Evolutionary conservation across 116 monocot species (phyloP).

Genomic region (Zostera marina): DNA sequence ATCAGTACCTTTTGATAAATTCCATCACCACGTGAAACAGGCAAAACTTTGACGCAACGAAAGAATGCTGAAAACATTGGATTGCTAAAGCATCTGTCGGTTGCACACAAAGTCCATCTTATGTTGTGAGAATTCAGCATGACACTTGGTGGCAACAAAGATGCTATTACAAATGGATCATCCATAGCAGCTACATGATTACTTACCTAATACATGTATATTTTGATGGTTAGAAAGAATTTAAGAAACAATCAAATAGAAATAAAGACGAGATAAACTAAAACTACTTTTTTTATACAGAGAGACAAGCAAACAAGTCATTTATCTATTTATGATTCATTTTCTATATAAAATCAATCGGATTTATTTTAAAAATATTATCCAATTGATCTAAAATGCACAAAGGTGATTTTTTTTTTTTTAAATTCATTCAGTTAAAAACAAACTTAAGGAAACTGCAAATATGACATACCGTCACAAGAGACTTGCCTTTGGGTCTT

Average conservation of each 20-base stretch:
- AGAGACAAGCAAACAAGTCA: too few relatives aligned
- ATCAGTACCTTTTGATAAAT: constrained; percentile 68
- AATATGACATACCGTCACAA: constrained; percentile 50
- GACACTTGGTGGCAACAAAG: constrained; percentile 62
- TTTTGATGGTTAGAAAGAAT: neutral
- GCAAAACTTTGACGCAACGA: constrained; percentile 67
- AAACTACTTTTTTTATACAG: too few relatives aligned
- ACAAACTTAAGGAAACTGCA: neutral
- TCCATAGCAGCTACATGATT: constrained; percentile 92
- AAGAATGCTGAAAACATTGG: constrained; percentile 66
- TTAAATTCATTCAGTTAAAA: neutral
- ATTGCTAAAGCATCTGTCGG: constrained; percentile 78
- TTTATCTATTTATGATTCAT: neutral
- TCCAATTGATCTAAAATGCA: neutral
- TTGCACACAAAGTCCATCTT: constrained; percentile 91
- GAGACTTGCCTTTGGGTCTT: constrained; percentile 59
- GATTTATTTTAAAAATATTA: too few relatives aligned
- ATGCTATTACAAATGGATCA: constrained; percentile 84
- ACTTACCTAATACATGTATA: constrained; percentile 39
- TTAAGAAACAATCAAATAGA: neutral
- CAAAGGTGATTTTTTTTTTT: too few relatives aligned
- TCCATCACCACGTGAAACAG: constrained; percentile 91
- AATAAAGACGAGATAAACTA: too few relatives aligned
- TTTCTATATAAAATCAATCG: neutral
- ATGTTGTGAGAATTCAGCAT: constrained; percentile 67